Conservation (phyloP, 2,329 filamentous ascomycete genomes). For the Calonectria pseudoturangicola region DNA sequence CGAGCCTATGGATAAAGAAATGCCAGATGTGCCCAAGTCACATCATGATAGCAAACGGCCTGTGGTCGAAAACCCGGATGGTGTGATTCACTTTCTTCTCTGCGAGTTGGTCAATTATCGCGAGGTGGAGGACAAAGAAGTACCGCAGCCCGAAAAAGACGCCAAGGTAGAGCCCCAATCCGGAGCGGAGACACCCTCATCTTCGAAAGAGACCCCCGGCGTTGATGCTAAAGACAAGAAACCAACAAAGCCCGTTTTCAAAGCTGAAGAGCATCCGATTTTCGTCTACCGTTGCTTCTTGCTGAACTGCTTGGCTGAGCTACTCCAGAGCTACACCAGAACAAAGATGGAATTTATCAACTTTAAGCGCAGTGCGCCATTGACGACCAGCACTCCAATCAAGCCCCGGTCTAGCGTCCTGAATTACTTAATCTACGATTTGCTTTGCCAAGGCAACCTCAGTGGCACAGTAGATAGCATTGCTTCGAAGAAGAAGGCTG, state of each 20-base stretch:
- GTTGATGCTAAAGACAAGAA: slow-evolving; percentile 77
- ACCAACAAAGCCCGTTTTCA: slow-evolving; percentile 84
- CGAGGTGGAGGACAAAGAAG: slow-evolving; percentile 91
- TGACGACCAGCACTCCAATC: slow-evolving; percentile 89
- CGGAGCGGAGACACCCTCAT: slow-evolving; percentile 51
- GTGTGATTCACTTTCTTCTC: slow-evolving; percentile 94
- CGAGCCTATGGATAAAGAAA: slow-evolving; percentile 75
- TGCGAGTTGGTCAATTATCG: slow-evolving; percentile 94
- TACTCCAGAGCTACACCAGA: slow-evolving; percentile 92
- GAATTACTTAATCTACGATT: slow-evolving; percentile 92
- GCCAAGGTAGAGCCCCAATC: slow-evolving; percentile 60
- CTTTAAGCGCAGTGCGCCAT: slow-evolving; percentile 93
- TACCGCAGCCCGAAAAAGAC: slow-evolving; percentile 66
- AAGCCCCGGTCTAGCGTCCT: slow-evolving; percentile 95
- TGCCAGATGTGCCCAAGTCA: slow-evolving; percentile 79
- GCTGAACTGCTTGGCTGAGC: slow-evolving; percentile 91
- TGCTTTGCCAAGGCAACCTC: slow-evolving; percentile 79
- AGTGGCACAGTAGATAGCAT: slow-evolving; percentile 83
- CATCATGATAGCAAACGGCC: slow-evolving; percentile 84
- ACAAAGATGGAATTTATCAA: slow-evolving; percentile 99
- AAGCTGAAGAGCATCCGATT: slow-evolving; percentile 93
- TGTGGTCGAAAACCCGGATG: slow-evolving; percentile 92
- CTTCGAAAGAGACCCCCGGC: slow-evolving; percentile 55
- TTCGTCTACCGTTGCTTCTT: slow-evolving; percentile 98
- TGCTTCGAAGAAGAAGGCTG: slow-evolving; percentile 86